Conservation (phyloP, 2,329 filamentous ascomycete species). For the Epichloe sylvatica region DNA sequence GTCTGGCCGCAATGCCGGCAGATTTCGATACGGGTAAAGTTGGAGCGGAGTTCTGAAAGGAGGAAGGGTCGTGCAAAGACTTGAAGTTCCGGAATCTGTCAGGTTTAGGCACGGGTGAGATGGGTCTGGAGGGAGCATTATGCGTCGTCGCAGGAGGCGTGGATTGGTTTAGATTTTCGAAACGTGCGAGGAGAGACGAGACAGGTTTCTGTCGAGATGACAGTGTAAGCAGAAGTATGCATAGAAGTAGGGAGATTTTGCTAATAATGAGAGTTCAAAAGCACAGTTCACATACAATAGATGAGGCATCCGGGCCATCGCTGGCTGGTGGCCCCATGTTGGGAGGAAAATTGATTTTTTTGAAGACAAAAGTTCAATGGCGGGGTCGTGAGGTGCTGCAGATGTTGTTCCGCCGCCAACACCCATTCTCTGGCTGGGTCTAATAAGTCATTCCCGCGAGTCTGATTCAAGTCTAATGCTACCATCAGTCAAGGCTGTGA, state of each 20-base stretch:
- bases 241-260: background rate
- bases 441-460: conserved; percentile 7
- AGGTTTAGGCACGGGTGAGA: conserved; percentile 29
- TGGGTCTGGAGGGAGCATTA: conserved; percentile 18
- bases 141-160: conserved; percentile 8
- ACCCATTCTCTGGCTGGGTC: conserved; percentile 6
- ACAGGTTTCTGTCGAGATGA: conserved; percentile 51
- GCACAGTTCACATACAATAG: conserved; percentile 43
- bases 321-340: conserved; percentile 19
- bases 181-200: conserved; percentile 66
- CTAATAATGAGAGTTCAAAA: background rate
- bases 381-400: conserved; percentile 1
- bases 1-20: conserved; percentile 6
- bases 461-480: background rate
- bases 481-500: background rate
- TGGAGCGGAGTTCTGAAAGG: background rate
- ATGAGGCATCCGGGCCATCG: conserved; percentile 60
- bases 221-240: background rate
- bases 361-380: background rate
- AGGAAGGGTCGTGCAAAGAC: conserved; percentile 21
- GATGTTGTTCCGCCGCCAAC: conserved; percentile 2
- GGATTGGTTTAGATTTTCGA: conserved; percentile 51
- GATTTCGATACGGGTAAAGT: background rate
- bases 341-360: conserved; percentile 14
- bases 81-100: conserved; percentile 28